Evolutionary conservation across 1,284 basidiomycete species (phyloP).

Genomic region (Leccinum fallax): DNA sequence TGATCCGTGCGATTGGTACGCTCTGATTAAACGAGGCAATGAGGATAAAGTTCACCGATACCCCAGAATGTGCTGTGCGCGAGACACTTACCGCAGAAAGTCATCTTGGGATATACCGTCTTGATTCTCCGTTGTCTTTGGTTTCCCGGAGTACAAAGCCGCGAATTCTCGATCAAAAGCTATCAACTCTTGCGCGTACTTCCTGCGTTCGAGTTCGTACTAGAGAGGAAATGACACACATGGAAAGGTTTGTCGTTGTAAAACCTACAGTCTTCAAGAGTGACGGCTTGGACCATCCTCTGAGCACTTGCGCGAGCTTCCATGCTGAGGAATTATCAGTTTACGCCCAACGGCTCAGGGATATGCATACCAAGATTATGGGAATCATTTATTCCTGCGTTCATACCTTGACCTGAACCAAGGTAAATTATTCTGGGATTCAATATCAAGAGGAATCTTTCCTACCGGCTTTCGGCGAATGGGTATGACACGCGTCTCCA

Average conservation of each 20-base stretch:
- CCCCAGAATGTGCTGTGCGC: background rate
- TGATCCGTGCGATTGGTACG: background rate
- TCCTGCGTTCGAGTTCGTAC: conserved; percentile 69
- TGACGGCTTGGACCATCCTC: conserved; percentile 44
- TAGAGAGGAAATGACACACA: conserved; percentile 17
- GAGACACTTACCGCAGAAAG: conserved; percentile 52
- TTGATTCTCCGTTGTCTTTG: conserved; percentile 52
- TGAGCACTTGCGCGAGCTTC: conserved; percentile 1
- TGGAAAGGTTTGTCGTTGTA: background rate
- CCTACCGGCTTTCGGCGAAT: conserved; percentile 1
- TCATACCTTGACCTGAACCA: conserved; percentile 55
- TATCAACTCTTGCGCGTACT: conserved; percentile 80
- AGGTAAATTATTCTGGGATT: background rate
- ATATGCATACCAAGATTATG: conserved; percentile 56
- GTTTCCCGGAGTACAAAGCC: conserved; percentile 77
- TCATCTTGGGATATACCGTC: conserved; percentile 69
- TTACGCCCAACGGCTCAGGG: background rate
- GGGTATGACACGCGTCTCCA: conserved; percentile 1
- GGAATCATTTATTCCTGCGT: conserved; percentile 75
- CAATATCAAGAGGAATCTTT: no score
- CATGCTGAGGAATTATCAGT: background rate
- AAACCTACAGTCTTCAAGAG: conserved; percentile 68
- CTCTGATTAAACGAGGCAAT: background rate
- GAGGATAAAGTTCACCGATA: background rate
- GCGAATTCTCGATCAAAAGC: conserved; percentile 77